These are phyloP conservation scores for Fusarium hainanense DNA, from an alignment of 2,329 filamentous ascomycete genomes.

Conservation along the genomic window DNA sequence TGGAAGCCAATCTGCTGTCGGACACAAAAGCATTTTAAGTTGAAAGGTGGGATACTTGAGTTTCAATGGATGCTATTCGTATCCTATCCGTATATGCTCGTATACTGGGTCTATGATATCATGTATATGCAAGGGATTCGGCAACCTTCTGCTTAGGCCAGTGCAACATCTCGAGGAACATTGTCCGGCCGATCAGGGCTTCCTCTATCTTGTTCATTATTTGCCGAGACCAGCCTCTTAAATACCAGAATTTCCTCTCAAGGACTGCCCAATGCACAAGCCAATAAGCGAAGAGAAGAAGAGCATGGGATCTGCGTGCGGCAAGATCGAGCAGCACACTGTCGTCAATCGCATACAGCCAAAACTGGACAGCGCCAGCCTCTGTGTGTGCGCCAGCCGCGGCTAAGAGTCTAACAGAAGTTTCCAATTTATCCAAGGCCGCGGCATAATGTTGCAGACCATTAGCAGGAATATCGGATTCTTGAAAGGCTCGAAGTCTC, in stretches of 20 bases:
- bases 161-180: conserved; percentile 36
- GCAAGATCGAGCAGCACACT: conserved; percentile 45
- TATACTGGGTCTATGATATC: not conserved
- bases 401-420: conserved; percentile 32
- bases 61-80: not conserved
- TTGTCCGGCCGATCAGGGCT: conserved; percentile 24
- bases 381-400: conserved; percentile 43
- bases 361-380: conserved; percentile 36
- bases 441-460: conserved; percentile 34
- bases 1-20: not conserved
- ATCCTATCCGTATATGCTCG: not conserved
- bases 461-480: conserved; percentile 35
- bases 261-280: conserved; percentile 40
- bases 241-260: conserved; percentile 45
- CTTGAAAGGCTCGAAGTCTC: conserved; percentile 38
- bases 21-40: not conserved
- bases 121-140: conserved; percentile 20
- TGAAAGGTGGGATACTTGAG: not conserved
- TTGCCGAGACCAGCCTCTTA: conserved; percentile 43
- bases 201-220: conserved; percentile 38
- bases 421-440: conserved; percentile 35
- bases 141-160: conserved; percentile 41
- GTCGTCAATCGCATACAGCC: conserved; percentile 44
- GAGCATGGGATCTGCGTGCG: conserved; percentile 38
- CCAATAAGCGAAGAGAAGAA: conserved; percentile 46